Evolutionary conservation across 495 filamentous ascomycete species (phyloP).

Genomic region (Hyaloscypha hepaticicola): DNA sequence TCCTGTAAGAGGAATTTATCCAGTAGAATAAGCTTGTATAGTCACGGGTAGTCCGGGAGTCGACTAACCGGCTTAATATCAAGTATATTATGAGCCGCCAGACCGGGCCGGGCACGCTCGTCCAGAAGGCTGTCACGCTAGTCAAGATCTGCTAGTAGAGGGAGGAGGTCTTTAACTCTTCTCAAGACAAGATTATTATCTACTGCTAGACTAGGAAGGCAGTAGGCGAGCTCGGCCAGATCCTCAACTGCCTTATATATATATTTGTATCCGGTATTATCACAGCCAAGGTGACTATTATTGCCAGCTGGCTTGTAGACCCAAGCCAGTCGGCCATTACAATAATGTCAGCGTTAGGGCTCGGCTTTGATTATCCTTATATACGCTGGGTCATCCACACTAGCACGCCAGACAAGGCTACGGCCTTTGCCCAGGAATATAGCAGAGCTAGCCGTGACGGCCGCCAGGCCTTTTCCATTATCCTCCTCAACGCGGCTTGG

Average conservation of each 20-base stretch:
- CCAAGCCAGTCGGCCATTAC: background rate
- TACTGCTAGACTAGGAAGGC: background rate
- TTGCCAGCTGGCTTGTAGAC: background rate
- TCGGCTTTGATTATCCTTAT: background rate
- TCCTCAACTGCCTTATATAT: background rate
- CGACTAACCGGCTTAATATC: background rate
- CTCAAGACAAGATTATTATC: slow-evolving; percentile 2
- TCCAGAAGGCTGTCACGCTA: background rate
- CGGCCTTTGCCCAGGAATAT: background rate
- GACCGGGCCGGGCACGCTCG: background rate
- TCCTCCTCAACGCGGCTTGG: no score
- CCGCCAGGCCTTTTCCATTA: no score
- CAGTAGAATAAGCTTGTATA: background rate
- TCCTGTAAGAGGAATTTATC: background rate
- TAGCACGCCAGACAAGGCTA: background rate
- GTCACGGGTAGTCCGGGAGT: background rate
- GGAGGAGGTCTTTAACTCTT: slow-evolving; percentile 4
- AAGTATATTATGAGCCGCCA: background rate
- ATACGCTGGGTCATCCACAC: background rate
- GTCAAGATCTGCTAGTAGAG: background rate
- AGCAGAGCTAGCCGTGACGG: no score
- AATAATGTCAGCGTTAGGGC: background rate
- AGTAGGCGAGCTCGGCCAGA: background rate
- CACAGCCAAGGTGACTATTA: background rate
- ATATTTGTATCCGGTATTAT: background rate